Conservation (phyloP, 1,284 basidiomycete species). For the Sanguinoderma infundibulare region DNA sequence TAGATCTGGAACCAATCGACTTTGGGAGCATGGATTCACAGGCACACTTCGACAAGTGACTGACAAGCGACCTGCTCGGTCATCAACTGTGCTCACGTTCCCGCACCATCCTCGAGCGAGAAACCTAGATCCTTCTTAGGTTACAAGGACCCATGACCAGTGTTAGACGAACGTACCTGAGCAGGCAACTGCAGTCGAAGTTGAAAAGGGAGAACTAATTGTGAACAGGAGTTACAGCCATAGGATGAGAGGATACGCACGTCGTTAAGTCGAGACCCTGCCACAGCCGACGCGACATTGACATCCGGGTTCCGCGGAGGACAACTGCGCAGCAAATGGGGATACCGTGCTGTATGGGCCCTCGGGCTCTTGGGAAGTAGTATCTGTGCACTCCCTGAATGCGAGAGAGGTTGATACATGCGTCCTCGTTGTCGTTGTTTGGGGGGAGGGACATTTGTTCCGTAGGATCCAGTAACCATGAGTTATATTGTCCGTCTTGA, state of each 20-base stretch:
- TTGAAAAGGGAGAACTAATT: constrained; percentile 27
- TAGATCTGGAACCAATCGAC: too few relatives aligned
- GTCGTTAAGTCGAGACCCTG: constrained; percentile 38
- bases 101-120: too few relatives aligned
- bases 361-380: neutral
- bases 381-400: too few relatives aligned
- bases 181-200: constrained; percentile 37
- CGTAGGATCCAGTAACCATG: too few relatives aligned
- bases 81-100: too few relatives aligned
- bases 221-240: neutral
- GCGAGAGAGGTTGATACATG: too few relatives aligned
- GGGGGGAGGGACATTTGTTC: too few relatives aligned
- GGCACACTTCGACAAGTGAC: too few relatives aligned
- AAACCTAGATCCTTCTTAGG: constrained; percentile 24
- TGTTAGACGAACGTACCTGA: constrained; percentile 23
- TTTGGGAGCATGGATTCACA: too few relatives aligned
- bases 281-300: constrained; percentile 18
- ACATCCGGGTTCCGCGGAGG: constrained; percentile 8
- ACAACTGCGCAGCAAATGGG: neutral
- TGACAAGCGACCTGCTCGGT: too few relatives aligned
- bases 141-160: neutral
- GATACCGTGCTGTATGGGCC: neutral
- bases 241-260: constrained; percentile 27
- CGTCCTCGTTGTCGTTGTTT: too few relatives aligned
- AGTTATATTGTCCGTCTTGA: neutral